phyloP scores from a whole-genome alignment of 495 filamentous ascomycete species.

The Lichenothelia convexa region DNA sequence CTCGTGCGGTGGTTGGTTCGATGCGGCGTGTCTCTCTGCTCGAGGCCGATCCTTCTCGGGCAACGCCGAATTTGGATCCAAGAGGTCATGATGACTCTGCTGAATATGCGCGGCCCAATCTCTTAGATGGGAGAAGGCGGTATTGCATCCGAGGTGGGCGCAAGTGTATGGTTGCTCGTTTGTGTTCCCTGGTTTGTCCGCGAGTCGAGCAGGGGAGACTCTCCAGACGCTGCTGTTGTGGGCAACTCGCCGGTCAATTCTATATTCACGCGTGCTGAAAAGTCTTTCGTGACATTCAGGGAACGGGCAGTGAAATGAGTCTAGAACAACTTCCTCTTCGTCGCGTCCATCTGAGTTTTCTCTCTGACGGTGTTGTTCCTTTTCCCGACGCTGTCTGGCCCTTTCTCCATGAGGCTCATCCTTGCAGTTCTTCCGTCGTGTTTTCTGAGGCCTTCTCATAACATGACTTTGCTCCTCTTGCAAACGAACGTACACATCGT shows the following conservation, averaged over 20 bases:
- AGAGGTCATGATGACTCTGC: constrained; percentile 1
- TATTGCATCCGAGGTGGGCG: background rate
- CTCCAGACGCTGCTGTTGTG: background rate
- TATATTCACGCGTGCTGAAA: background rate
- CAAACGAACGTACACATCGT: too few species aligned
- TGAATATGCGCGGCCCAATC: background rate
- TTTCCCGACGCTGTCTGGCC: too few species aligned
- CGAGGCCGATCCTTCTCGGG: background rate
- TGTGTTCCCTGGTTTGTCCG: background rate
- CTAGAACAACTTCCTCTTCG: background rate
- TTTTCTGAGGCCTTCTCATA: too few species aligned
- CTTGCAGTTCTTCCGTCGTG: too few species aligned
- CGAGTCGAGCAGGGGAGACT: background rate
- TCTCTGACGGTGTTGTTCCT: too few species aligned
- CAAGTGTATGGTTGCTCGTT: background rate
- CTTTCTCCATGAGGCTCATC: too few species aligned
- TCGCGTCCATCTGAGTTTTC: background rate
- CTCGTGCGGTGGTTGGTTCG: background rate
- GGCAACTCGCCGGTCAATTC: too few species aligned
- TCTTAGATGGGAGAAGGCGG: background rate
- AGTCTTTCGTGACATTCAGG: background rate
- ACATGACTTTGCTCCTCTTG: too few species aligned
- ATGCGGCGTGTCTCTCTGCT: background rate
- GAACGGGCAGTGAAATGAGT: constrained; percentile 1
- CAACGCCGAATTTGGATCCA: background rate